Evolutionary conservation across 2,329 filamentous ascomycete genomes (phyloP).

Genomic region (Macrophomina phaseolina): DNA sequence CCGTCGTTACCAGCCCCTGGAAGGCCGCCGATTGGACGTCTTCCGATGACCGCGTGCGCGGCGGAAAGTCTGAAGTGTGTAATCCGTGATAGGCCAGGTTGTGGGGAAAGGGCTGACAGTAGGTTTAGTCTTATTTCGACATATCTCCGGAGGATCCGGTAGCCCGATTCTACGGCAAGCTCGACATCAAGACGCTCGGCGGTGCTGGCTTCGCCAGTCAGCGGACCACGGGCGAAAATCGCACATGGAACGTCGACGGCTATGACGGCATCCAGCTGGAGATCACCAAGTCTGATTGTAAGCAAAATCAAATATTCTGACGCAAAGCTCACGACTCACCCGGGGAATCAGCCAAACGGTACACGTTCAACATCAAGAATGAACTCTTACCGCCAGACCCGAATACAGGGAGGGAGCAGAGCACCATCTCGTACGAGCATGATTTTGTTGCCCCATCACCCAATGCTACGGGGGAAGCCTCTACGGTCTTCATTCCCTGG

Average conservation of each 20-base stretch:
- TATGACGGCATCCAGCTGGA: slow-evolving; percentile 67
- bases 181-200: slow-evolving; percentile 77
- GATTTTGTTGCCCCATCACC: slow-evolving; percentile 57
- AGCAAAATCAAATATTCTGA: slow-evolving; percentile 15
- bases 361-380: slow-evolving; percentile 79
- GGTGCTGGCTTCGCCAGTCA: slow-evolving; percentile 85
- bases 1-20: slow-evolving; percentile 60
- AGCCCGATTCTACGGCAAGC: slow-evolving; percentile 67
- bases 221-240: slow-evolving; percentile 64
- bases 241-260: slow-evolving; percentile 66
- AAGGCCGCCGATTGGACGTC: slow-evolving; percentile 66
- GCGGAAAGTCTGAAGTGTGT: slow-evolving; percentile 66
- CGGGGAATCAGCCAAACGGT: slow-evolving; percentile 58
- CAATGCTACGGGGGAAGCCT: slow-evolving; percentile 31
- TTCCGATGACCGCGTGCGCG: slow-evolving; percentile 78
- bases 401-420: slow-evolving; percentile 72
- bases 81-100: neutral
- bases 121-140: slow-evolving; percentile 56
- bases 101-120: neutral
- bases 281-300: slow-evolving; percentile 60
- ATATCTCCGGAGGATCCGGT: slow-evolving; percentile 41
- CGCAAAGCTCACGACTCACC: neutral
- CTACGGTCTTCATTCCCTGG: slow-evolving; percentile 66
- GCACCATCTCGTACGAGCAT: slow-evolving; percentile 75
- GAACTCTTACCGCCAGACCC: slow-evolving; percentile 61